phyloP scores from a whole-genome alignment of 257 asterid genomes.

The Capsicum chinense region DNA sequence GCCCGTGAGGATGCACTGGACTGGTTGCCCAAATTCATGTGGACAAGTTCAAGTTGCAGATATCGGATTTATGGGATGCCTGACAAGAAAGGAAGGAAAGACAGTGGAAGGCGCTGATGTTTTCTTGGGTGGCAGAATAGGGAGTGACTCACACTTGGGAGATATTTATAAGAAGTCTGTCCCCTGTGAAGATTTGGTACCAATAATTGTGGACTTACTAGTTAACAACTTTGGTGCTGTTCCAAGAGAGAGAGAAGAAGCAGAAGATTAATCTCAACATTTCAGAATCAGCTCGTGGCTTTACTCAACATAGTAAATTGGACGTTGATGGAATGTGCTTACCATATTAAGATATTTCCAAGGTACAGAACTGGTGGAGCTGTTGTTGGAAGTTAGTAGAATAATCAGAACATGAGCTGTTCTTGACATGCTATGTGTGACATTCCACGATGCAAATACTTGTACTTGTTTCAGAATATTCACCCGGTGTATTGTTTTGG shows the following conservation, averaged over 20 bases:
- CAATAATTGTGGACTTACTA: slow-evolving; percentile 71
- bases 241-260: slow-evolving; percentile 67
- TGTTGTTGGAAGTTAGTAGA: background rate
- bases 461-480: slow-evolving; percentile 19
- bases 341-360: slow-evolving; percentile 8
- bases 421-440: background rate
- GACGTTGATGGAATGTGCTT: background rate
- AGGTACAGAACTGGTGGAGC: background rate
- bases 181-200: slow-evolving; percentile 90
- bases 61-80: slow-evolving; percentile 98
- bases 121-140: slow-evolving; percentile 84
- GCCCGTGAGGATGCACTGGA: slow-evolving; percentile 98
- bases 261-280: slow-evolving; percentile 51
- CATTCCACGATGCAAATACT: background rate
- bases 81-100: slow-evolving; percentile 72
- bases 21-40: slow-evolving; percentile 91
- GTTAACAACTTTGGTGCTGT: slow-evolving; percentile 80
- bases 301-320: background rate
- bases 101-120: slow-evolving; percentile 86
- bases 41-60: slow-evolving; percentile 98
- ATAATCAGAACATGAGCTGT: background rate
- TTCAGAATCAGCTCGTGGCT: background rate
- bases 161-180: slow-evolving; percentile 81
- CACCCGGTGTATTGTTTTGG: background rate
- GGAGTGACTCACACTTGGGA: slow-evolving; percentile 93